Evolutionary conservation across 441 rosid species (phyloP).

Genomic region (Breynia disticha): DNA sequence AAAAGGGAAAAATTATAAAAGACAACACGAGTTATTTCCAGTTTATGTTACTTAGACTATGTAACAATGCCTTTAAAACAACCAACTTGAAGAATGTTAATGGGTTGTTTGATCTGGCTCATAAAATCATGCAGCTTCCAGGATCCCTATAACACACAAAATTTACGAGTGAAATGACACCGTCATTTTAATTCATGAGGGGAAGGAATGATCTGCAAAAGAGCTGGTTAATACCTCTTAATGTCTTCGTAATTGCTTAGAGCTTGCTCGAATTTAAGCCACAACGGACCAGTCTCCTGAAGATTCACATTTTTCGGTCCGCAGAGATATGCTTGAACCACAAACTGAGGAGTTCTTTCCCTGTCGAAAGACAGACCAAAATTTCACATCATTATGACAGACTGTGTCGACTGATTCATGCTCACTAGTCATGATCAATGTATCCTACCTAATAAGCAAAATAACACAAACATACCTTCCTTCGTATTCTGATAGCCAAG

Average conservation of each 20-base stretch:
- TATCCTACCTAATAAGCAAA: no score
- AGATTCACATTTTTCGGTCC: conserved; percentile 61
- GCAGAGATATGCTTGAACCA: conserved; percentile 61
- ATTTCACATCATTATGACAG: background rate
- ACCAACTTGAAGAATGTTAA: conserved; percentile 1
- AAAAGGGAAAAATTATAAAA: no score
- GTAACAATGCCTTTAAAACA: background rate
- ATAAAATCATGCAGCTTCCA: conserved; percentile 57
- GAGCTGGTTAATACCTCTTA: conserved; percentile 26
- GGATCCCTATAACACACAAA: conserved; percentile 33
- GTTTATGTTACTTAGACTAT: background rate
- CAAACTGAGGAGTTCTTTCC: conserved; percentile 59
- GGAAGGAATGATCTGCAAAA: background rate
- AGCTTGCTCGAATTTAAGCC: conserved; percentile 48
- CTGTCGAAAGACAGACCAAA: conserved; percentile 27
- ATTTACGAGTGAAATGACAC: no score
- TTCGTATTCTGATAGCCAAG: conserved; percentile 77
- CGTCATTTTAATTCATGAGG: no score
- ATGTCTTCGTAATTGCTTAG: conserved; percentile 30
- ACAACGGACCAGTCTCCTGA: conserved; percentile 39
- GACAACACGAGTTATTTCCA: no score
- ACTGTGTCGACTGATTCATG: no score
- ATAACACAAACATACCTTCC: conserved; percentile 44
- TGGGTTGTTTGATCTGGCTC: conserved; percentile 8
- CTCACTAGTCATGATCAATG: no score